These are phyloP conservation scores for Auxenochlorella protothecoides DNA, from an alignment of 139 green algal species.

Conservation along the genomic window DNA sequence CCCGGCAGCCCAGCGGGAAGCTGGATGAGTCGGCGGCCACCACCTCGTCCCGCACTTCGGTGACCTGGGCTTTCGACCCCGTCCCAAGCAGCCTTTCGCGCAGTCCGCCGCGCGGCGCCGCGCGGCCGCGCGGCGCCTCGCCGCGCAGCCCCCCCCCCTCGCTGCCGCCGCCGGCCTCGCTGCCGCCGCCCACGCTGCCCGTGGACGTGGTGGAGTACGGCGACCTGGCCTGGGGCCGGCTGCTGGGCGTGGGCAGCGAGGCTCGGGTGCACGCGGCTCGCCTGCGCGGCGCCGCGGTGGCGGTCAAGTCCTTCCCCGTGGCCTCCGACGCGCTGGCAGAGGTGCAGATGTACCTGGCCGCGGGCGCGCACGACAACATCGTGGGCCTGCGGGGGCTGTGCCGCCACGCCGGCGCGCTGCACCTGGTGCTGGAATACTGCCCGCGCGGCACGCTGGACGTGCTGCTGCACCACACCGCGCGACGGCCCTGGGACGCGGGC, in stretches of 20 bases:
- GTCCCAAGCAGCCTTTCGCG: too few relatives aligned
- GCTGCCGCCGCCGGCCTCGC: background rate
- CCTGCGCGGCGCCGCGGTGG: constrained; percentile 31
- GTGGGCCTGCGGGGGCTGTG: constrained; percentile 27
- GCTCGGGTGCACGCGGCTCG: constrained; percentile 32
- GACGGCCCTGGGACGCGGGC: constrained; percentile 13
- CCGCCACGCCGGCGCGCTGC: constrained; percentile 23
- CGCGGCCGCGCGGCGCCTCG: background rate
- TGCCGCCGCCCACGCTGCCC: background rate
- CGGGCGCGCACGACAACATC: constrained; percentile 34
- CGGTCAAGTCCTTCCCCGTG: constrained; percentile 26
- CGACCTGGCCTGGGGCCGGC: constrained; percentile 23
- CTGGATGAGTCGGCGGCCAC: too few relatives aligned
- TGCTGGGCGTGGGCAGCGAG: constrained; percentile 30
- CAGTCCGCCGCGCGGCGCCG: too few relatives aligned
- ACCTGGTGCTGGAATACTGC: constrained; percentile 41
- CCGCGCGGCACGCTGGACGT: constrained; percentile 25
- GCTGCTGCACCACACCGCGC: constrained; percentile 28
- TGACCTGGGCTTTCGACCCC: too few relatives aligned
- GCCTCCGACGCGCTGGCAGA: constrained; percentile 7
- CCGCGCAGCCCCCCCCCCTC: background rate
- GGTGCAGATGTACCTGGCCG: constrained; percentile 32
- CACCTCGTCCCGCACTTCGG: too few relatives aligned
- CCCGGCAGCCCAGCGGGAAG: background rate
- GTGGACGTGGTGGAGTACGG: constrained; percentile 28